Evolutionary conservation across 805 yeast species (phyloP).

Genomic region (Vanderwaltozyma yarrowii): DNA sequence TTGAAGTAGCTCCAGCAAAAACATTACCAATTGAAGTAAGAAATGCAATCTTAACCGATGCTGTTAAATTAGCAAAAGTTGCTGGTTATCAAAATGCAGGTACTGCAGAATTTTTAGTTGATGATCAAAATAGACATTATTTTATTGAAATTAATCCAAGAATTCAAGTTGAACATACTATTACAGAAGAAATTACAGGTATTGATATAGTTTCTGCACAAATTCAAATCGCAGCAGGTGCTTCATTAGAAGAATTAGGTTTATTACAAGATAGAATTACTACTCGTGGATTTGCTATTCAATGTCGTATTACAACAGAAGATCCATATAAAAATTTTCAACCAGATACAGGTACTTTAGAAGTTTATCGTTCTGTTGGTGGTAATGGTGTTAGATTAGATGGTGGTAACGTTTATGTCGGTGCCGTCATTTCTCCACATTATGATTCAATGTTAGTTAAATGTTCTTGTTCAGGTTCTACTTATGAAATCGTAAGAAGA

Average conservation of each 20-base stretch:
- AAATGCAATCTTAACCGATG: slow-evolving; percentile 88
- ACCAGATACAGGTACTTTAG: slow-evolving; percentile 97
- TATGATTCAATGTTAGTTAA: slow-evolving; percentile 98
- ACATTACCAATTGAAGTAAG: slow-evolving; percentile 74
- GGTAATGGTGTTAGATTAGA: slow-evolving; percentile 99
- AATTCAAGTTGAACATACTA: slow-evolving; percentile 97
- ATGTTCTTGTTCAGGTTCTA: slow-evolving; percentile 95
- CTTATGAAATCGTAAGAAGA: slow-evolving; percentile 92
- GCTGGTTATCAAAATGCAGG: slow-evolving; percentile 96
- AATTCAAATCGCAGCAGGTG: slow-evolving; percentile 98
- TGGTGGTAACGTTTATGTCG: slow-evolving; percentile 98
- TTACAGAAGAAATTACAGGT: slow-evolving; percentile 97
- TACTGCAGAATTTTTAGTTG: slow-evolving; percentile 96
- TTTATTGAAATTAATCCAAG: slow-evolving; percentile 98
- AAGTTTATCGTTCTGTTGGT: slow-evolving; percentile 96
- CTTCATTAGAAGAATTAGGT: slow-evolving; percentile 83
- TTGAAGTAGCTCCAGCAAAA: slow-evolving; percentile 96
- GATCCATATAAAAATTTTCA: slow-evolving; percentile 95
- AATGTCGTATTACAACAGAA: slow-evolving; percentile 98
- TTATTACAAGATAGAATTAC: slow-evolving; percentile 90
- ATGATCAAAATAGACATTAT: slow-evolving; percentile 86
- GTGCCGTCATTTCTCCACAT: slow-evolving; percentile 92
- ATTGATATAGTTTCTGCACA: slow-evolving; percentile 97
- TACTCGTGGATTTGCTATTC: slow-evolving; percentile 95
- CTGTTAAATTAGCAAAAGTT: slow-evolving; percentile 79